phyloP scores from a whole-genome alignment of 305 asterid species.

The Ilex paraguariensis region DNA sequence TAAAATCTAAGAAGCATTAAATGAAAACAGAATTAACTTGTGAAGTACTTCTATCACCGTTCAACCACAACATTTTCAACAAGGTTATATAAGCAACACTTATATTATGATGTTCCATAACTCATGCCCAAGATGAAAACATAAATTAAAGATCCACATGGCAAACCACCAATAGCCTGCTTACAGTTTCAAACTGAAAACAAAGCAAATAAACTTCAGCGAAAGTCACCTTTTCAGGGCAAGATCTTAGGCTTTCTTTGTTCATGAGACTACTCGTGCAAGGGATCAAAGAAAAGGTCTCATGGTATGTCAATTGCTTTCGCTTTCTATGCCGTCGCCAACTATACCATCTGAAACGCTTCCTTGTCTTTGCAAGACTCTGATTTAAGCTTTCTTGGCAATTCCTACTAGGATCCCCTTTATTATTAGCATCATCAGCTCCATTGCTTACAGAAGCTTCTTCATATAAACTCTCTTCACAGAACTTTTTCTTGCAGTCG shows the following conservation, averaged over 20 bases:
- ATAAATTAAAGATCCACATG: no score
- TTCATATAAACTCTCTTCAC: constrained; percentile 19
- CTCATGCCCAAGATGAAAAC: no score
- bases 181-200: no score
- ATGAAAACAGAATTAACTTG: no score
- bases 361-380: constrained; percentile 21
- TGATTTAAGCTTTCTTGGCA: constrained; percentile 29
- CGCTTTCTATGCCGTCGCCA: constrained; percentile 66
- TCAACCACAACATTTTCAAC: no score
- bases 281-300: constrained; percentile 26
- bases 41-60: no score
- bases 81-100: no score
- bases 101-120: no score
- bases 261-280: constrained; percentile 23
- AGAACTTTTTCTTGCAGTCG: constrained; percentile 12
- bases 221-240: constrained; percentile 22
- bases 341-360: constrained; percentile 45
- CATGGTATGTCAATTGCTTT: constrained; percentile 33
- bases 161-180: no score
- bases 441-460: constrained; percentile 31
- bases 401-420: constrained; percentile 21
- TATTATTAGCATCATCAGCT: constrained; percentile 23
- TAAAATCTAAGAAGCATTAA: no score
- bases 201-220: constrained; percentile 14
- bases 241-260: constrained; percentile 20